phyloP scores from a whole-genome alignment of 2,329 filamentous ascomycete species.

The Sporothrix variecibatus region DNA sequence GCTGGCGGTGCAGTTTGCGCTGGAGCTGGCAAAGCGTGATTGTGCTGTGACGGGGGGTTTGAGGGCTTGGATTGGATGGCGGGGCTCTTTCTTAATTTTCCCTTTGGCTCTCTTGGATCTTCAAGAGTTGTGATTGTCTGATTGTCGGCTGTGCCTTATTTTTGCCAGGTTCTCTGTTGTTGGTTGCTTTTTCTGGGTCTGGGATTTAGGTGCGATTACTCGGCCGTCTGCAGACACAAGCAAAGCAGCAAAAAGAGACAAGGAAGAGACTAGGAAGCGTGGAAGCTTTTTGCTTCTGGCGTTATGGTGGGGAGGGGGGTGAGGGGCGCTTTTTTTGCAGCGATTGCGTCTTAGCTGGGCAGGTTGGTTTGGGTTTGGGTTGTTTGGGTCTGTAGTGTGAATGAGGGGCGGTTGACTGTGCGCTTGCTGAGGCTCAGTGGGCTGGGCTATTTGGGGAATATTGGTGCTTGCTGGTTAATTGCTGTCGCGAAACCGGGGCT shows the following conservation, averaged over 20 bases:
- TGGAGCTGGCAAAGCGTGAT: neutral
- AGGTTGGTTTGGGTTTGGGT: neutral
- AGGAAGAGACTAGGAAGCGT: neutral
- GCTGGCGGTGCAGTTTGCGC: neutral
- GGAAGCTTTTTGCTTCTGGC: neutral
- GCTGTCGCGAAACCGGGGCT: neutral
- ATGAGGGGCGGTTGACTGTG: neutral
- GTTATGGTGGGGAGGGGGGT: neutral
- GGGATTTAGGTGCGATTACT: conserved; percentile 2
- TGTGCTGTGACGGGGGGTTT: neutral
- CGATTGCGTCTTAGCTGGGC: conserved; percentile 9
- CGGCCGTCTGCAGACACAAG: neutral
- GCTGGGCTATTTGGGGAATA: neutral
- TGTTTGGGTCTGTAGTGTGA: neutral
- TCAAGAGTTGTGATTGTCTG: no score
- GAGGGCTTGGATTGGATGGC: conserved; percentile 13
- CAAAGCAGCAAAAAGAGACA: neutral
- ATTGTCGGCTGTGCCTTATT: neutral
- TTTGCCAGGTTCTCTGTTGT: neutral
- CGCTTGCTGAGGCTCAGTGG: neutral
- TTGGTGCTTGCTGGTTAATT: neutral
- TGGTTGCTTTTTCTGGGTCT: neutral
- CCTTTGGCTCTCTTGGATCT: neutral
- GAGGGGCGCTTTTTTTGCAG: conserved; percentile 14
- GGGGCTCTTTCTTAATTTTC: conserved; percentile 20